Evolutionary conservation across 148 eudicot genomes (phyloP).

Genomic region (Beta vulgaris): DNA sequence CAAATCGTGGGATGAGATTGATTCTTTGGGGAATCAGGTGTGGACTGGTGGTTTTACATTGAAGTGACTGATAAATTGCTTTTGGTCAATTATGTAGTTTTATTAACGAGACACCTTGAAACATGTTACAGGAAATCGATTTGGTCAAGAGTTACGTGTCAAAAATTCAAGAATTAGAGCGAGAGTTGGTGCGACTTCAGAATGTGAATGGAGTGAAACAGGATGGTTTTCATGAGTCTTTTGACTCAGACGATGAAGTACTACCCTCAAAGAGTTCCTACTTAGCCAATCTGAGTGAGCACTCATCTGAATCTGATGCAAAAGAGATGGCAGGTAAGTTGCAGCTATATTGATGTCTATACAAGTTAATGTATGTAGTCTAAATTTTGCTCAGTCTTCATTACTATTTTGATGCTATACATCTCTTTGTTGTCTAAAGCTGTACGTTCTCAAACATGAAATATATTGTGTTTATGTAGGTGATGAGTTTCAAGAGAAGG

Average conservation of each 20-base stretch:
- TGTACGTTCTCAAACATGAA: not conserved
- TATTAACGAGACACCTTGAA: not conserved
- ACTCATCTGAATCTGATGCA: constrained; percentile 43
- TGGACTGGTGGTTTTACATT: constrained; percentile 7
- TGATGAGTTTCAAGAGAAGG: constrained; percentile 77
- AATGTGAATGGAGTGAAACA: constrained; percentile 37
- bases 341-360: not conserved
- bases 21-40: constrained; percentile 53
- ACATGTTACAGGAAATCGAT: constrained; percentile 48
- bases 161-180: constrained; percentile 81
- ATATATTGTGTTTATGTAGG: constrained; percentile 26
- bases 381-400: not conserved
- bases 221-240: constrained; percentile 39
- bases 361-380: not conserved
- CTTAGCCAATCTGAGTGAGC: constrained; percentile 30
- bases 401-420: not conserved
- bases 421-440: not conserved
- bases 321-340: constrained; percentile 41
- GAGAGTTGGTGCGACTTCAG: constrained; percentile 53
- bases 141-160: constrained; percentile 65
- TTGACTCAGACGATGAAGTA: constrained; percentile 58
- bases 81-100: not conserved
- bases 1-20: constrained; percentile 81
- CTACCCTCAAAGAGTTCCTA: constrained; percentile 41
- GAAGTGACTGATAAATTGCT: not conserved